Conservation (phyloP, 176 grass and related monocot genomes). For the Aegilops bicornis region DNA sequence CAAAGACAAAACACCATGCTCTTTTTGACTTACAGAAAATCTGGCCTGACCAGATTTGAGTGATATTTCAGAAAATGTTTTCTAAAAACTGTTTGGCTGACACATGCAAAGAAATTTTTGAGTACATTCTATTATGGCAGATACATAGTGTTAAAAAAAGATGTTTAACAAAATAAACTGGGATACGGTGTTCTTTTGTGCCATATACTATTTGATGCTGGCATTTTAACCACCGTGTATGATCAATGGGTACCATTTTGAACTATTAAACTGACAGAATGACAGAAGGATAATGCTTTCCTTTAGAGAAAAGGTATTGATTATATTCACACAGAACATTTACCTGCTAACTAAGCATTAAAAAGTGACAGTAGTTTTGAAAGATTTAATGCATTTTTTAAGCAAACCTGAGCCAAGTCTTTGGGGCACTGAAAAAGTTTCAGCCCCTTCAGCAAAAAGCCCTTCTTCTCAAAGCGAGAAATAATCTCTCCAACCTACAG, state of each 20-base stretch:
- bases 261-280: background rate
- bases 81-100: background rate
- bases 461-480: constrained; percentile 96
- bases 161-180: background rate
- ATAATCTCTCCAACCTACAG: constrained; percentile 94
- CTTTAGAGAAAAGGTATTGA: background rate
- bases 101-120: background rate
- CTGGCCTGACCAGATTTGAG: background rate
- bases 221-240: background rate
- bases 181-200: constrained; percentile 15
- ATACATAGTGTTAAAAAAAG: background rate
- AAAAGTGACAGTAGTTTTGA: background rate
- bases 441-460: constrained; percentile 91
- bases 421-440: constrained; percentile 89
- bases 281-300: background rate
- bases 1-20: background rate
- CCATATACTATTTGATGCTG: background rate
- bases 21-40: background rate
- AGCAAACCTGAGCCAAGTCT: constrained; percentile 92
- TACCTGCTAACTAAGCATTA: background rate
- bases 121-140: background rate
- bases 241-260: background rate
- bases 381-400: constrained; percentile 12
- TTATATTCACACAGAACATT: background rate
- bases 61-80: background rate